These are phyloP conservation scores for Colletotrichum cordylinicola DNA, from an alignment of 2,329 filamentous ascomycete species.

Conservation along the genomic window DNA sequence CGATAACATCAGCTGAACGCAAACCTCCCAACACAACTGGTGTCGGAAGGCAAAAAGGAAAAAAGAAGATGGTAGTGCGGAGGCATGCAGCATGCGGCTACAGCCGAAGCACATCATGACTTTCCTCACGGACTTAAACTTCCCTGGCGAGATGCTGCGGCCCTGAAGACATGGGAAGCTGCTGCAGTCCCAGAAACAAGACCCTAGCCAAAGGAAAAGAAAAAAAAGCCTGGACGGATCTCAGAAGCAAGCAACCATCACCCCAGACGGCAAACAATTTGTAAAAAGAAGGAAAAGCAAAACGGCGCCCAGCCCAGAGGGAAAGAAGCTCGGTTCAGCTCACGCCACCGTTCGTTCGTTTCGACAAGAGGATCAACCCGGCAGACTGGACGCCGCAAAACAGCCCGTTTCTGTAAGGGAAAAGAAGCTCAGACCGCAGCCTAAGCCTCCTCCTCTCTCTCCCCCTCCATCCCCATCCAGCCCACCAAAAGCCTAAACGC, in stretches of 20 bases:
- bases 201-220: neutral
- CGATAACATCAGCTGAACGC: neutral
- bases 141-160: neutral
- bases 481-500: neutral
- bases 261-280: neutral
- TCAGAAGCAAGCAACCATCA: neutral
- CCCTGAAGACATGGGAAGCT: neutral
- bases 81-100: neutral
- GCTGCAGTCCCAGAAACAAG: neutral
- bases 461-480: neutral
- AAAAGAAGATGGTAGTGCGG: neutral
- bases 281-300: neutral
- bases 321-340: neutral
- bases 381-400: neutral
- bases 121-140: neutral
- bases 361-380: neutral
- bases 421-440: neutral
- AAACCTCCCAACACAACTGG: neutral
- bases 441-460: neutral
- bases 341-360: neutral
- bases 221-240: neutral
- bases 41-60: neutral
- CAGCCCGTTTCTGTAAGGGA: neutral
- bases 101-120: neutral
- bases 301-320: neutral